Evolutionary conservation across 2,329 filamentous ascomycete species (phyloP), one percentile per base, ranked within the genome.

Genomic region (Neoascochyta sp.): DNA sequence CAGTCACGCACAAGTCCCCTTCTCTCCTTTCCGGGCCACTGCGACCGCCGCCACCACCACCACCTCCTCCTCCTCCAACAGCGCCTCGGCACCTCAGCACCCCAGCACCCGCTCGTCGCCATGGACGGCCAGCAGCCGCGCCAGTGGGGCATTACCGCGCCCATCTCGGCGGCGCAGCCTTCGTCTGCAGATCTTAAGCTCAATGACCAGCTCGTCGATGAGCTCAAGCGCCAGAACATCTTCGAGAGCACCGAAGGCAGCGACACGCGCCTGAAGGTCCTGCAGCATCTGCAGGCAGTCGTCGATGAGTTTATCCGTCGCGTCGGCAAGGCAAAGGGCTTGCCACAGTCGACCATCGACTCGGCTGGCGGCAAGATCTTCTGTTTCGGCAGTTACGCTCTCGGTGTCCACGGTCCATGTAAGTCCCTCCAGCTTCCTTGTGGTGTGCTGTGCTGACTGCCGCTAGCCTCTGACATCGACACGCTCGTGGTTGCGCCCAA

Each of bases 351-450:
- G 17, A 76, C 92, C 24, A 76, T 92, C 24, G 86, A 89, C 47
- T 81, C 83, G 54, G 86, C 89, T 5, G 86, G 89, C 30, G 92
- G 89, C 44, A 92, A 90, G 67, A 81, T 98, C 47, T 95, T 94
- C 62, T 93, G 90, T 1, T 98, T 92, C 63, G 92, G 92, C 43
- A 96, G 92, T 65, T 98, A 90, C 64, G 83, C 89, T 21, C 73
- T 98, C 9, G 92, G 92, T 38, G 92, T 96, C 14, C 95, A 86
- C 63, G 89, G 89, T 5, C 92, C 92, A 24, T 74, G 75, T 78
- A 37, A 20, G 45, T 43, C 2, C 9, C 9, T n/a, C 9, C 8
- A 10, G 2, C n/a, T 9, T 20, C 4, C 8, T 20, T 6, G 3
- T 9, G 10, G n/a, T n/a, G n/a, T n/a, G n/a, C n/a, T n/a, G n/a